These are phyloP conservation scores for Lagenidium giganteum DNA, from an alignment of 352 stramenopile species.

Conservation along the genomic window DNA sequence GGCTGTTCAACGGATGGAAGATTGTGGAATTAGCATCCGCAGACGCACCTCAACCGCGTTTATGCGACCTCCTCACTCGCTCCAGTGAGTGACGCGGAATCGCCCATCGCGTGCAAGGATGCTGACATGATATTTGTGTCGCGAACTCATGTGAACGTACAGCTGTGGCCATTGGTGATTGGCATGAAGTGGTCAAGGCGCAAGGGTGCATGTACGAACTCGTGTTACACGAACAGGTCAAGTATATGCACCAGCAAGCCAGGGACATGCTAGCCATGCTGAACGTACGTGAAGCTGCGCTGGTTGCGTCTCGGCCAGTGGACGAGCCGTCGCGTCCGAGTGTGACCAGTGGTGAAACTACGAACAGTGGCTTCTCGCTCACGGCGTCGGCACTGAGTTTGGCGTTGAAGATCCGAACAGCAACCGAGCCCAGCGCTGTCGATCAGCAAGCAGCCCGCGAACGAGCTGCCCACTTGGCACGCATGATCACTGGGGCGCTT, in stretches of 20 bases:
- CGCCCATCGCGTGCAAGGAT: no score
- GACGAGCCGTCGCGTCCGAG: no score
- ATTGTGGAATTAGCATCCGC: constrained; percentile 25
- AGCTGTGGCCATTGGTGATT: constrained; percentile 37
- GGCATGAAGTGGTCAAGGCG: no score
- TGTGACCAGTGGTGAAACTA: background rate
- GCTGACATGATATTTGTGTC: constrained; percentile 1
- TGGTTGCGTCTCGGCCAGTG: constrained; percentile 2
- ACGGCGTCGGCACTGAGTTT: constrained; percentile 26
- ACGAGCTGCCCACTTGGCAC: no score
- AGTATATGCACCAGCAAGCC: constrained; percentile 55
- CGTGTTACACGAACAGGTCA: constrained; percentile 54
- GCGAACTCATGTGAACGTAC: no score
- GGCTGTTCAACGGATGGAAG: constrained; percentile 56
- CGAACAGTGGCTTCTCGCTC: constrained; percentile 5
- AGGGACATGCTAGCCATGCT: constrained; percentile 63
- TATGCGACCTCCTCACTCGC: constrained; percentile 29
- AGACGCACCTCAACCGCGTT: no score
- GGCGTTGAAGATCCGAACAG: constrained; percentile 35
- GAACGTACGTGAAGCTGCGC: constrained; percentile 29
- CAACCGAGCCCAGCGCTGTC: constrained; percentile 21
- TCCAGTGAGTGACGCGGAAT: no score
- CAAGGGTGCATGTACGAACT: constrained; percentile 65
- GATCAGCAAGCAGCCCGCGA: constrained; percentile 35
- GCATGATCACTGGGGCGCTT: constrained; percentile 45